Evolutionary conservation across 2,329 filamentous ascomycete genomes (phyloP).

Genomic region (Nigrospora oryzae): DNA sequence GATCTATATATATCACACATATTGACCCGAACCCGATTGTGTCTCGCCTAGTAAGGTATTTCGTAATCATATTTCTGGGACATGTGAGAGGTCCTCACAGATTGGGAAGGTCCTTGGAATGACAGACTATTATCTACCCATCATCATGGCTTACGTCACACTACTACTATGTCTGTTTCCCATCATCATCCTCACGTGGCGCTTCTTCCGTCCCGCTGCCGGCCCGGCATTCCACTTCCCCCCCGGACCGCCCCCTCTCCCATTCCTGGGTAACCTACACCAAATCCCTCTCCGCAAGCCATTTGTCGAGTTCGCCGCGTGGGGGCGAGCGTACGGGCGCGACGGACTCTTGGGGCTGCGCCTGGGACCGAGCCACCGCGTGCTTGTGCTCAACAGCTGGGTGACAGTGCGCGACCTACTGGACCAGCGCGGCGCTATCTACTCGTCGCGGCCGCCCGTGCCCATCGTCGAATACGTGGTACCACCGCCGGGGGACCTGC

Average conservation of each 20-base stretch:
- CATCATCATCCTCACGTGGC: too few relatives aligned
- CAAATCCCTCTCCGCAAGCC: conserved; percentile 9
- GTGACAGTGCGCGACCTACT: conserved; percentile 12
- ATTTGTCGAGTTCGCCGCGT: conserved; percentile 10
- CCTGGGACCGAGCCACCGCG: conserved; percentile 8
- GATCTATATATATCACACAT: too few relatives aligned
- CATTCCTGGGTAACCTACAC: conserved; percentile 13
- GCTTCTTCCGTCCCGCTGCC: too few relatives aligned
- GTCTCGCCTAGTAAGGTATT: too few relatives aligned
- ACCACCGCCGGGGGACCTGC: conserved; percentile 9
- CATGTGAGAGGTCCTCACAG: too few relatives aligned
- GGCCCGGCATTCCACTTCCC: conserved; percentile 5
- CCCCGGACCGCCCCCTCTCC: conserved; percentile 10
- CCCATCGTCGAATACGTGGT: conserved; percentile 7
- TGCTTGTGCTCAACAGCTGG: conserved; percentile 13
- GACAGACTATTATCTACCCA: too few relatives aligned
- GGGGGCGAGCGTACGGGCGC: conserved; percentile 7
- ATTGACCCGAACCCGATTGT: too few relatives aligned
- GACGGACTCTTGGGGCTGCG: conserved; percentile 11
- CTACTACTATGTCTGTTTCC: too few relatives aligned
- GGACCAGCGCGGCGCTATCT: conserved; percentile 11
- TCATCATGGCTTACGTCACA: too few relatives aligned
- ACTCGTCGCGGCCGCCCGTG: conserved; percentile 11
- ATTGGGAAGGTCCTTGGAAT: too few relatives aligned
- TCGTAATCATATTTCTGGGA: too few relatives aligned